phyloP scores from a whole-genome alignment of 164 flowering plant genomes.

The Cinnamomum chago region DNA sequence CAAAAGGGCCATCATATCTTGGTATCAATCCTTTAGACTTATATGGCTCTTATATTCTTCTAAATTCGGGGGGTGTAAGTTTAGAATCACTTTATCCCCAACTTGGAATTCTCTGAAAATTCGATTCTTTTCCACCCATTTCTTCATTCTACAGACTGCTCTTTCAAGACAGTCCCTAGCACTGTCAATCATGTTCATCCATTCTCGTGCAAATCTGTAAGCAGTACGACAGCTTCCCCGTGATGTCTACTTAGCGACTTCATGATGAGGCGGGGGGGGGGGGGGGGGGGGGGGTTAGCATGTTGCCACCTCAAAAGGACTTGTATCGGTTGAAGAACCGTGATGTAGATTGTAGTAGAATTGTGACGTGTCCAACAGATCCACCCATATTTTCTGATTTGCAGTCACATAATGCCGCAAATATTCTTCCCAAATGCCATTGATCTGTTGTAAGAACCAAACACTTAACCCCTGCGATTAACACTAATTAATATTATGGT shows the following conservation, averaged over 20 bases:
- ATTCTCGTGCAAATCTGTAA: background rate
- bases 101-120: background rate
- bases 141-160: conserved; percentile 3
- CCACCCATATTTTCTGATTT: background rate
- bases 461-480: no score
- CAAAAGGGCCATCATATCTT: no score
- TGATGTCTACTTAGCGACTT: background rate
- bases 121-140: background rate
- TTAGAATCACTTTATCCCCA: conserved; percentile 11
- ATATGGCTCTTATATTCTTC: conserved; percentile 3
- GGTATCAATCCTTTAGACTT: background rate
- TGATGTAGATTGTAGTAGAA: conserved; percentile 7
- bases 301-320: conserved; percentile 10
- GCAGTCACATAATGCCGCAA: background rate
- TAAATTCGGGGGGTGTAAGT: conserved; percentile 8
- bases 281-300: no score
- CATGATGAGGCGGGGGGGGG: background rate
- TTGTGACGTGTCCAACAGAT: background rate
- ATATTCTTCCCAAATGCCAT: background rate
- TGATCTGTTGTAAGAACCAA: no score
- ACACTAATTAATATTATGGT: no score
- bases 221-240: background rate
- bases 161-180: background rate
- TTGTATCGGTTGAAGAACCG: conserved; percentile 1
- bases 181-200: background rate